phyloP scores from a whole-genome alignment of 257 asterid species.

The Fraxinus anomala region DNA sequence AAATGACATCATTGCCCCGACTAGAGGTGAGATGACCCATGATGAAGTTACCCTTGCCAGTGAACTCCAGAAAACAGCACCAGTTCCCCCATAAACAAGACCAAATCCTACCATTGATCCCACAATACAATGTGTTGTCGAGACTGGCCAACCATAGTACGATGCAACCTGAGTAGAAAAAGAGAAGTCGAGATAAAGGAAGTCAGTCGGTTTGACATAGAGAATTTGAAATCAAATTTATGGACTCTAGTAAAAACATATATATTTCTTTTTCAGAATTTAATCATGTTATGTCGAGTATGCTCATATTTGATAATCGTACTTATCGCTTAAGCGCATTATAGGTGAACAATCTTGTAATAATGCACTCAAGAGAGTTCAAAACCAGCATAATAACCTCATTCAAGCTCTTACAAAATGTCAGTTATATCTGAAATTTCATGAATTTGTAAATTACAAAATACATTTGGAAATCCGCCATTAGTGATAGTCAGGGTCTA shows the following conservation, averaged over 20 bases:
- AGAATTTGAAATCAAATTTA: not conserved
- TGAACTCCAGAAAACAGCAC: constrained; percentile 95
- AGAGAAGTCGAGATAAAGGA: not conserved
- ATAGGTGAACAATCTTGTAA: not conserved
- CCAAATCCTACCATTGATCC: constrained; percentile 99
- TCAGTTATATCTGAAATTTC: not conserved
- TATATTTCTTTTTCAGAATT: not conserved
- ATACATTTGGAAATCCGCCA: not conserved
- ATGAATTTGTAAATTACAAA: not conserved
- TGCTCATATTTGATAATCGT: not conserved
- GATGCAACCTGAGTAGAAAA: constrained; percentile 74
- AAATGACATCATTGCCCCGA: constrained; percentile 84
- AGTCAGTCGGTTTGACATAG: not conserved
- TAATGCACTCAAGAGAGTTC: not conserved
- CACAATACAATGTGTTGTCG: constrained; percentile 93
- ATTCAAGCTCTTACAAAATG: not conserved
- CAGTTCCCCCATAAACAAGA: constrained; percentile 82
- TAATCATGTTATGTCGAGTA: not conserved
- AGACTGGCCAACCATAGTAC: constrained; percentile 94
- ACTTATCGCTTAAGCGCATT: not conserved
- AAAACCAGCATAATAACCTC: not conserved
- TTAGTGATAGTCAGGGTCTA: not conserved
- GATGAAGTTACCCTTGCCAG: constrained; percentile 84
- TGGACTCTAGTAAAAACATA: not conserved
- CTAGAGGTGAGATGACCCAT: constrained; percentile 84